Evolutionary conservation across 2,329 filamentous ascomycete genomes (phyloP).

Genomic region (Phyllosticta ampelicida): DNA sequence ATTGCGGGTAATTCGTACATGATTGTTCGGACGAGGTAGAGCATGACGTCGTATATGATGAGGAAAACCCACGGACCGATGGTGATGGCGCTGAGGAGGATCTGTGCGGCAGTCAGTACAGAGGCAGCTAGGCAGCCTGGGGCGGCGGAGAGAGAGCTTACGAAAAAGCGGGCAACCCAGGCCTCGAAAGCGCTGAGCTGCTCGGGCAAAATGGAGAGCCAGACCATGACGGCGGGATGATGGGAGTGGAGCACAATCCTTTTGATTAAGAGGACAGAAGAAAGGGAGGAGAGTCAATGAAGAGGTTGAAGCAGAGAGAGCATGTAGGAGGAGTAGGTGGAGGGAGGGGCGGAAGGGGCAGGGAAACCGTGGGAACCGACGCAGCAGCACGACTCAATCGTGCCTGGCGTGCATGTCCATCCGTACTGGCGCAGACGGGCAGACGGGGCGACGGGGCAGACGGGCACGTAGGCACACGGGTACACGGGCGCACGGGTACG

Average conservation of each 20-base stretch:
- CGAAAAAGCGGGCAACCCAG: constrained; percentile 53
- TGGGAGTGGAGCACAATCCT: neutral
- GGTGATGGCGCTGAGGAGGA: constrained; percentile 48
- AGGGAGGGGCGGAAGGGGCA: constrained; percentile 6
- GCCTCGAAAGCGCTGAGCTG: constrained; percentile 47
- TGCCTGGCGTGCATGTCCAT: too few relatives aligned
- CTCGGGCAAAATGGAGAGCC: constrained; percentile 54
- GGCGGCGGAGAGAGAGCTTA: constrained; percentile 29
- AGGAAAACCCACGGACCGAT: constrained; percentile 53
- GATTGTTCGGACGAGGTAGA: constrained; percentile 50
- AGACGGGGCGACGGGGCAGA: too few relatives aligned
- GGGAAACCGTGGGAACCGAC: neutral
- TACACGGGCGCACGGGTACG: too few relatives aligned
- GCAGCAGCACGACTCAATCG: neutral
- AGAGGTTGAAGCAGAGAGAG: too few relatives aligned
- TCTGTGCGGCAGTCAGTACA: constrained; percentile 28
- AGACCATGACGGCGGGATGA: constrained; percentile 39
- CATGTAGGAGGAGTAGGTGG: too few relatives aligned
- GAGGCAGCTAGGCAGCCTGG: neutral
- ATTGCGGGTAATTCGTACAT: constrained; percentile 49
- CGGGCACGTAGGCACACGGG: too few relatives aligned
- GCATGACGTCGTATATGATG: constrained; percentile 51
- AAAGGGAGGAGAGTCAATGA: constrained; percentile 1
- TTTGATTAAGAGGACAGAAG: neutral
- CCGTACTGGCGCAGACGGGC: too few relatives aligned